Conservation (phyloP, 1,139 yeast species). For the Candida albicans region DNA sequence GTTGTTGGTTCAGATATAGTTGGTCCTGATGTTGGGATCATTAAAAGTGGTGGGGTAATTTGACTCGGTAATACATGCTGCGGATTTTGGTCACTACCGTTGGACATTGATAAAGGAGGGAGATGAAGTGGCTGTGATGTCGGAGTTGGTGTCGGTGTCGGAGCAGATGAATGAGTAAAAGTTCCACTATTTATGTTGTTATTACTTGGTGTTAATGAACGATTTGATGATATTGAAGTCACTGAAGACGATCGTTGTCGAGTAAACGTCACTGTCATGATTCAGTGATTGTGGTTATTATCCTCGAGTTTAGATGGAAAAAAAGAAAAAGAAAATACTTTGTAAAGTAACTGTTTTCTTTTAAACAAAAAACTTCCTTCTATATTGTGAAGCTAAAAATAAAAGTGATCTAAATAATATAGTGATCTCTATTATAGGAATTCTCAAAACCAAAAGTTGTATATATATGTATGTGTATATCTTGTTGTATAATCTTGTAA, state of each 20-base stretch:
- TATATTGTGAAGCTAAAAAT: no score
- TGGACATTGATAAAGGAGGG: constrained; percentile 2
- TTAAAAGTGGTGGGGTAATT: constrained; percentile 2
- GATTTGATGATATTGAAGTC: constrained; percentile 32
- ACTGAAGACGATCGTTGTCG: constrained; percentile 36
- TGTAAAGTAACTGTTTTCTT: no score
- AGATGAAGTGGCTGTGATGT: constrained; percentile 7
- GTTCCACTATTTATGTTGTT: constrained; percentile 1
- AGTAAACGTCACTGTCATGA: constrained; percentile 11
- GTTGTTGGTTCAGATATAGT: background rate
- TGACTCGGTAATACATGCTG: background rate
- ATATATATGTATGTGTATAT: no score
- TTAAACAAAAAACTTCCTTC: no score
- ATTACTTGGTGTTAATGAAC: constrained; percentile 16
- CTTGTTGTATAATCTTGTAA: background rate
- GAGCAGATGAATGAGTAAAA: constrained; percentile 4
- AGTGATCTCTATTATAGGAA: no score
- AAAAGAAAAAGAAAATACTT: no score
- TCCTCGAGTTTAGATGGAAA: no score
- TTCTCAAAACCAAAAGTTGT: no score
- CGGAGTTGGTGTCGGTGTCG: constrained; percentile 8
- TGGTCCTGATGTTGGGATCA: background rate
- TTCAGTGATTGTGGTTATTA: background rate
- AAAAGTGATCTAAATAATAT: no score
- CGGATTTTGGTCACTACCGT: background rate